These are phyloP conservation scores for Pyracantha coccinea DNA, from an alignment of 331 rosid species.

Conservation along the genomic window DNA sequence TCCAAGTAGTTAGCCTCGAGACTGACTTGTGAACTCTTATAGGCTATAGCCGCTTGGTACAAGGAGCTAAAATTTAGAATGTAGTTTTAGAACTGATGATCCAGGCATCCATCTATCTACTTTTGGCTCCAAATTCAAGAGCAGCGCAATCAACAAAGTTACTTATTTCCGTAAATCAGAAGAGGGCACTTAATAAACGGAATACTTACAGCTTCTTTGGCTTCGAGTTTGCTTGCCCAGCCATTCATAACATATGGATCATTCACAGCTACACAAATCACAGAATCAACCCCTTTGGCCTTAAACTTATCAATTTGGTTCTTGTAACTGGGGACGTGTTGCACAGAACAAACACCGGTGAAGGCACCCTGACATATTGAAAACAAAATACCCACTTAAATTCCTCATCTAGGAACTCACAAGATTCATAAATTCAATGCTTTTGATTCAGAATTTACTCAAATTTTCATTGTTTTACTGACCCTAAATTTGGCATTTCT, in stretches of 20 bases:
- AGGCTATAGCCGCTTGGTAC: background rate
- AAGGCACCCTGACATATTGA: conserved; percentile 68
- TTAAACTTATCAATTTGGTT: conserved; percentile 62
- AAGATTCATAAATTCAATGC: background rate
- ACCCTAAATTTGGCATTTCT: background rate
- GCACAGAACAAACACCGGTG: conserved; percentile 85
- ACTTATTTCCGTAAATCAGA: background rate
- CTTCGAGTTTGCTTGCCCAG: conserved; percentile 84
- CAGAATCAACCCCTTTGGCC: conserved; percentile 76
- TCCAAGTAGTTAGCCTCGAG: background rate
- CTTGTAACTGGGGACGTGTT: conserved; percentile 90
- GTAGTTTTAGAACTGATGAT: background rate
- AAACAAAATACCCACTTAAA: background rate
- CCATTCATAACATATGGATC: conserved; percentile 74
- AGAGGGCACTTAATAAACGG: background rate
- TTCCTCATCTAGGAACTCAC: background rate
- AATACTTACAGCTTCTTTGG: conserved; percentile 60
- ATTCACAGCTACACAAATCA: conserved; percentile 79
- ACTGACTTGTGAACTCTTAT: background rate
- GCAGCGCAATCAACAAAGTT: background rate
- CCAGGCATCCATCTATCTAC: background rate
- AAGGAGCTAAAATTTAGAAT: background rate
- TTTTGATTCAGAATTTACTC: background rate
- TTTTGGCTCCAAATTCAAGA: background rate
- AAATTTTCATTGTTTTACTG: background rate